phyloP scores from a whole-genome alignment of 2,329 filamentous ascomycete genomes.

The Fusarium sp. region DNA sequence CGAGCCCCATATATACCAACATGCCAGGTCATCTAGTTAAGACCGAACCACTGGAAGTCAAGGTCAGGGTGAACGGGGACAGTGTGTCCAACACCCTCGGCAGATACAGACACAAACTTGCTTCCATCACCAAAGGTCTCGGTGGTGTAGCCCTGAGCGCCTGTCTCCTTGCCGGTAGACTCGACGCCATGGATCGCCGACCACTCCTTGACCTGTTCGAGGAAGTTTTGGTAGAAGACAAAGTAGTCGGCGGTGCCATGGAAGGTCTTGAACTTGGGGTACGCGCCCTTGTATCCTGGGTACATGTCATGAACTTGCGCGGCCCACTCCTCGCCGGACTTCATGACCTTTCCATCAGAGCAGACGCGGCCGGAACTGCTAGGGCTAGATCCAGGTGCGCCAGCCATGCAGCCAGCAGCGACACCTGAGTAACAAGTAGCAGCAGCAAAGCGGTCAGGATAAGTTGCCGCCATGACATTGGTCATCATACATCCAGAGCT shows the following conservation, averaged over 20 bases:
- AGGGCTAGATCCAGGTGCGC: constrained; percentile 7
- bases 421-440: constrained; percentile 17
- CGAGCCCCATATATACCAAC: background rate
- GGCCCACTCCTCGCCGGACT: constrained; percentile 10
- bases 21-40: background rate
- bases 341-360: constrained; percentile 1
- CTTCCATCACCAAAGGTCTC: constrained; percentile 9
- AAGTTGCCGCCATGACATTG: constrained; percentile 12
- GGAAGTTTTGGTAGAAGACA: constrained; percentile 10
- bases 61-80: constrained; percentile 3
- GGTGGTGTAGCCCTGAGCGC: background rate
- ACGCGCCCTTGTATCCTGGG: constrained; percentile 4
- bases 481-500: constrained; percentile 25
- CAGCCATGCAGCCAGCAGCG: constrained; percentile 10
- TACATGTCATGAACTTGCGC: constrained; percentile 4
- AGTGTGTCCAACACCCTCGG: constrained; percentile 8
- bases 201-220: constrained; percentile 21
- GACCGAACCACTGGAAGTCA: constrained; percentile 19
- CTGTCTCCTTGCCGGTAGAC: background rate
- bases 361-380: constrained; percentile 8
- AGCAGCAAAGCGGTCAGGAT: constrained; percentile 10
- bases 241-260: constrained; percentile 9
- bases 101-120: constrained; percentile 10
- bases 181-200: constrained; percentile 2
- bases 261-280: constrained; percentile 7